A percentile compares a stretch with the other conserved stretches of the same genome.
Evolutionary conservation across 1,284 basidiomycete genomes (phyloP).

Genomic region (Blastosporella zonata): DNA sequence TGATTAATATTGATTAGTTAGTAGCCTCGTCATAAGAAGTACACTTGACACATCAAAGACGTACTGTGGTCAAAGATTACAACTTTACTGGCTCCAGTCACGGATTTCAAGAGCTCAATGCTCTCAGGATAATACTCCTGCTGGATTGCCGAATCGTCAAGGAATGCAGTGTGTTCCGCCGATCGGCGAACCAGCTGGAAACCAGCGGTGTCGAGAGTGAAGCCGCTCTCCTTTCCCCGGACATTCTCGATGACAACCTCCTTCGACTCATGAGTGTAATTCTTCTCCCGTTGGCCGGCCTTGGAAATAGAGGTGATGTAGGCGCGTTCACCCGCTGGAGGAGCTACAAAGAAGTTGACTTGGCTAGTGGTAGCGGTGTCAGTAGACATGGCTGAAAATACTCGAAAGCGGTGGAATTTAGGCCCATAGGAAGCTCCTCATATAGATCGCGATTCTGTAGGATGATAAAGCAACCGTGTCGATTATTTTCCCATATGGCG

Average conservation of each 20-base stretch:
- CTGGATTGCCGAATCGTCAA: constrained; percentile 45
- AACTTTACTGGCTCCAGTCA: constrained; percentile 57
- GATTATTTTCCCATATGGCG: too few relatives aligned
- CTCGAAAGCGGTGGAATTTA: neutral
- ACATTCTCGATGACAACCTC: constrained; percentile 39
- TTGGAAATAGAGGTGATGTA: constrained; percentile 15
- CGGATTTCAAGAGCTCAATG: constrained; percentile 52
- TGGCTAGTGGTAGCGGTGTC: constrained; percentile 18
- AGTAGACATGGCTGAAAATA: too few relatives aligned
- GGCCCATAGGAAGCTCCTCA: neutral
- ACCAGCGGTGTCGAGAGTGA: constrained; percentile 51
- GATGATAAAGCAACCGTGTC: too few relatives aligned
- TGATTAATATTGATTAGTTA: neutral
- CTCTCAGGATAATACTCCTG: constrained; percentile 60
- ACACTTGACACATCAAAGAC: constrained; percentile 19
- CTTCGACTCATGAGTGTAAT: too few relatives aligned
- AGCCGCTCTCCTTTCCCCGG: constrained; percentile 47
- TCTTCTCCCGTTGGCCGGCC: too few relatives aligned
- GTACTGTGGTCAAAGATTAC: constrained; percentile 64
- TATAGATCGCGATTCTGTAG: too few relatives aligned
- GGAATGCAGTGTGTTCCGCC: constrained; percentile 42
- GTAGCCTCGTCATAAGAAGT: too few relatives aligned
- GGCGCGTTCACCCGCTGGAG: constrained; percentile 26
- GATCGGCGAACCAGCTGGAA: constrained; percentile 47
- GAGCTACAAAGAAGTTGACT: constrained; percentile 26